Evolutionary conservation across 352 stramenopile species (phyloP).

Genomic region (Phytophthora multivora): DNA sequence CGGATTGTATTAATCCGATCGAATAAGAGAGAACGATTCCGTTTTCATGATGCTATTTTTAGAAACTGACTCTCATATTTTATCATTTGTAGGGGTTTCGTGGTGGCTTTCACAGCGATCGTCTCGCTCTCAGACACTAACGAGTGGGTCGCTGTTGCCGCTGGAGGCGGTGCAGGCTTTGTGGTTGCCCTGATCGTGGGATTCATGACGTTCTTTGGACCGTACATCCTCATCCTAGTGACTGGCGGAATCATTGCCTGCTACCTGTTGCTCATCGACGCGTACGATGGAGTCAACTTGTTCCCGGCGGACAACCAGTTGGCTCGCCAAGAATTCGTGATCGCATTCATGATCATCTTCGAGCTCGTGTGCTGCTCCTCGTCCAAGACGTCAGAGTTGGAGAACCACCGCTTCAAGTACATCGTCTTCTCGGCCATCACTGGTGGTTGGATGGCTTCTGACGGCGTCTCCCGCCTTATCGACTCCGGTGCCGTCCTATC

Average conservation of each 20-base stretch:
- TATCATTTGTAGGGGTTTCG: constrained; percentile 57
- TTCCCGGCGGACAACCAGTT: constrained; percentile 78
- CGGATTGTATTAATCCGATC: background rate
- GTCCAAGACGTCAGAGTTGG: constrained; percentile 82
- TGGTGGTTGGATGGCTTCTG: constrained; percentile 77
- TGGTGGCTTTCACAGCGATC: constrained; percentile 72
- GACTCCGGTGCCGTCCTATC: constrained; percentile 64
- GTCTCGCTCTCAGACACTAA: constrained; percentile 65
- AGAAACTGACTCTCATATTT: constrained; percentile 12
- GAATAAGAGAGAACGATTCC: too few species aligned
- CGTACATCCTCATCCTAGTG: constrained; percentile 68
- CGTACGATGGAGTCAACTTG: constrained; percentile 62
- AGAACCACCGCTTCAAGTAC: constrained; percentile 92
- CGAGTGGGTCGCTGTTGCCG: constrained; percentile 74
- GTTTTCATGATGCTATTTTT: too few species aligned
- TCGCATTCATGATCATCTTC: constrained; percentile 90
- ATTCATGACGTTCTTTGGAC: constrained; percentile 78
- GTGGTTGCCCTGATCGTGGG: constrained; percentile 66
- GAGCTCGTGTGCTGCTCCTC: constrained; percentile 76
- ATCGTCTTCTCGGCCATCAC: constrained; percentile 74
- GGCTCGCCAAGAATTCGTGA: constrained; percentile 86
- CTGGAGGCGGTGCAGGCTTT: constrained; percentile 65
- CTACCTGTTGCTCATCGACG: constrained; percentile 84
- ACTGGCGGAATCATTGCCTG: constrained; percentile 71
- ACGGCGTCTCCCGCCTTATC: constrained; percentile 77